A percentile compares a stretch with the other conserved stretches of the same genome.
Evolutionary conservation across 306 rosid species (phyloP).

Genomic region (Biancaea sappan): DNA sequence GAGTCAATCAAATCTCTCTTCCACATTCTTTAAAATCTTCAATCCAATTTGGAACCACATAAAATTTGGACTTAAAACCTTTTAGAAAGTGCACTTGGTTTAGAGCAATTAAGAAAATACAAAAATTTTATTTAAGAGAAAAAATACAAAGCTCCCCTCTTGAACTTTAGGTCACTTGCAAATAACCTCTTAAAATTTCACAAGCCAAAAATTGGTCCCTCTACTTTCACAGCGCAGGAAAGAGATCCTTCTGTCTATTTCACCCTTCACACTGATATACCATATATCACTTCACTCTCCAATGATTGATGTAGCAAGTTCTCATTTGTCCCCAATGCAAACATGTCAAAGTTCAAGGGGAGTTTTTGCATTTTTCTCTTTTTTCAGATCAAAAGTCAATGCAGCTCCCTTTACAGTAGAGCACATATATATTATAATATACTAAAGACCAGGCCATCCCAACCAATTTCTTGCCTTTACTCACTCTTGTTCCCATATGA

Average conservation of each 20-base stretch:
- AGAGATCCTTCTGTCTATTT: too few species aligned
- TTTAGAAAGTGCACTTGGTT: neutral
- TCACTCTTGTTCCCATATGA: neutral
- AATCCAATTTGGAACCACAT: neutral
- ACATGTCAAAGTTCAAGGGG: too few species aligned
- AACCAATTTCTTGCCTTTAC: conserved; percentile 4
- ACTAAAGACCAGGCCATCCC: neutral
- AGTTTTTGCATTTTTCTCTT: too few species aligned
- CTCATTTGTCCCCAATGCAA: too few species aligned
- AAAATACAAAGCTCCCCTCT: too few species aligned
- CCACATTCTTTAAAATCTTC: neutral
- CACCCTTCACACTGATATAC: too few species aligned
- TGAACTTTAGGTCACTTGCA: too few species aligned
- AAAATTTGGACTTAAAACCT: neutral
- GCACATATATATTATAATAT: neutral
- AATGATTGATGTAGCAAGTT: too few species aligned
- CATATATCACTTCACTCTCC: too few species aligned
- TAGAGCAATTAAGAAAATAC: neutral
- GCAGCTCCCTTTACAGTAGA: neutral
- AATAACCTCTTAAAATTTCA: too few species aligned
- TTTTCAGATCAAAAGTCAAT: neutral
- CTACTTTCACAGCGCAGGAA: too few species aligned
- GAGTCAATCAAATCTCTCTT: conserved; percentile 18
- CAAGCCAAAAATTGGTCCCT: too few species aligned
- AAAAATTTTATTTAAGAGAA: neutral